Evolutionary conservation across 129 eudicot genomes (phyloP).

Genomic region (Calendula officinalis): DNA sequence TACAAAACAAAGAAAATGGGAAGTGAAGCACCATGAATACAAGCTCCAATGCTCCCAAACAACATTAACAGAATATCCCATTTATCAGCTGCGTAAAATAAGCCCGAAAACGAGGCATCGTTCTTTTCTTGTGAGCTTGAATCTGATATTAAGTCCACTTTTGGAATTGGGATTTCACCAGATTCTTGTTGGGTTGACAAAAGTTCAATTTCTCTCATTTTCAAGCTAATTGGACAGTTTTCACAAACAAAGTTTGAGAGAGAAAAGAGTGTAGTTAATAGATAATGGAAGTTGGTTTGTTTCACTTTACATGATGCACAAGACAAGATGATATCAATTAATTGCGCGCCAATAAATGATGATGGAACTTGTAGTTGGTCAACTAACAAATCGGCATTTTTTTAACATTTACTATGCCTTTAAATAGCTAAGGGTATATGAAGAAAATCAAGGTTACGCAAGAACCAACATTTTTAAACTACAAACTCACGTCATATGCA

Average conservation of each 20-base stretch:
- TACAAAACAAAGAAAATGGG: slow-evolving; percentile 72
- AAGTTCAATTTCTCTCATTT: slow-evolving; percentile 57
- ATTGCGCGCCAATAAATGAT: slow-evolving; percentile 46
- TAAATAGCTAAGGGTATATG: not conserved
- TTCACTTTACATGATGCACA: slow-evolving; percentile 29
- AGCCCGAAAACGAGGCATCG: slow-evolving; percentile 41
- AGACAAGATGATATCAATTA: slow-evolving; percentile 20
- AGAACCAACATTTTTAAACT: too few species aligned
- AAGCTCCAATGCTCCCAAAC: slow-evolving; percentile 70
- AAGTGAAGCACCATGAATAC: slow-evolving; percentile 83
- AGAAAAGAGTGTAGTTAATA: slow-evolving; percentile 11
- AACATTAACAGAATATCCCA: slow-evolving; percentile 66
- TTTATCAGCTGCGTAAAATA: slow-evolving; percentile 71
- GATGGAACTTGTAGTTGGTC: slow-evolving; percentile 40
- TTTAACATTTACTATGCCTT: slow-evolving; percentile 7
- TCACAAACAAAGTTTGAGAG: not conserved
- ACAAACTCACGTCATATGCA: too few species aligned
- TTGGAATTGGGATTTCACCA: slow-evolving; percentile 27
- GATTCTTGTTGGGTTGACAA: slow-evolving; percentile 28
- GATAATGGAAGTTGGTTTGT: slow-evolving; percentile 5
- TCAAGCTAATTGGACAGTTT: slow-evolving; percentile 7
- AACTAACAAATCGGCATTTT: slow-evolving; percentile 40
- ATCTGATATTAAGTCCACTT: slow-evolving; percentile 27
- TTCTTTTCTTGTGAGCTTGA: slow-evolving; percentile 26
- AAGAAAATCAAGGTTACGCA: not conserved